A percentile compares a stretch with the other conserved stretches of the same genome.
These are phyloP conservation scores for Neospermospora avenae DNA, from an alignment of 2,329 filamentous ascomycete genomes.

Conservation along the genomic window DNA sequence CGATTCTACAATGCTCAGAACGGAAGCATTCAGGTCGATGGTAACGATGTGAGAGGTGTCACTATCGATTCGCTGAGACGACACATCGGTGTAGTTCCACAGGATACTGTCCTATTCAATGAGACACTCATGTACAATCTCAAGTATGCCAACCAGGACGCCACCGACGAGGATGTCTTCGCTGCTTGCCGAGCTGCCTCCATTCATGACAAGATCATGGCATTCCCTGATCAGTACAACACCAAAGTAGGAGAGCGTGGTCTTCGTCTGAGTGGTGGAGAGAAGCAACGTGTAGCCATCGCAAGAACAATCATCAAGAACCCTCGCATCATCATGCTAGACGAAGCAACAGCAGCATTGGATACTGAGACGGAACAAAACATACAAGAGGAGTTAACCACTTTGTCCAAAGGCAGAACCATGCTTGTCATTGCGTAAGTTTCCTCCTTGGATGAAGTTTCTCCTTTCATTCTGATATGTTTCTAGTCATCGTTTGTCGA, in stretches of 20 bases:
- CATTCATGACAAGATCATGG: conserved; percentile 88
- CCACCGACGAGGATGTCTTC: conserved; percentile 77
- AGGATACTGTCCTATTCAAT: conserved; percentile 94
- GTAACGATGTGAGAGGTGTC: conserved; percentile 75
- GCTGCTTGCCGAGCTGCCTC: conserved; percentile 81
- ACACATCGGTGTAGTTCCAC: conserved; percentile 93
- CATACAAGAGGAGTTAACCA: conserved; percentile 82
- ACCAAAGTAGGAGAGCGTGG: conserved; percentile 92
- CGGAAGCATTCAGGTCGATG: conserved; percentile 82
- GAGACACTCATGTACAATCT: conserved; percentile 94
- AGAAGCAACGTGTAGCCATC: conserved; percentile 92
- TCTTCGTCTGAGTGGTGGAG: conserved; percentile 80
- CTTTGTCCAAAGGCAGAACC: conserved; percentile 79
- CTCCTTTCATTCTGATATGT: conserved; percentile 77
- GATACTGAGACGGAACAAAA: conserved; percentile 92
- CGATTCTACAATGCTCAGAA: conserved; percentile 87
- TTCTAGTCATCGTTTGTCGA: conserved; percentile 71
- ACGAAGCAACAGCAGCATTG: conserved; percentile 88
- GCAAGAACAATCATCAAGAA: conserved; percentile 91
- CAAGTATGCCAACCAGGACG: conserved; percentile 79
- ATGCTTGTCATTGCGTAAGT: conserved; percentile 90
- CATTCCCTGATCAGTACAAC: conserved; percentile 82
- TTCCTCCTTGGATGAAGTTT: conserved; percentile 53
- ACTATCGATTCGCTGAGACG: conserved; percentile 91
- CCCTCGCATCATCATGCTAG: conserved; percentile 85